Evolutionary conservation across 2,329 filamentous ascomycete genomes (phyloP).

Genomic region (Aspergillus melleus): DNA sequence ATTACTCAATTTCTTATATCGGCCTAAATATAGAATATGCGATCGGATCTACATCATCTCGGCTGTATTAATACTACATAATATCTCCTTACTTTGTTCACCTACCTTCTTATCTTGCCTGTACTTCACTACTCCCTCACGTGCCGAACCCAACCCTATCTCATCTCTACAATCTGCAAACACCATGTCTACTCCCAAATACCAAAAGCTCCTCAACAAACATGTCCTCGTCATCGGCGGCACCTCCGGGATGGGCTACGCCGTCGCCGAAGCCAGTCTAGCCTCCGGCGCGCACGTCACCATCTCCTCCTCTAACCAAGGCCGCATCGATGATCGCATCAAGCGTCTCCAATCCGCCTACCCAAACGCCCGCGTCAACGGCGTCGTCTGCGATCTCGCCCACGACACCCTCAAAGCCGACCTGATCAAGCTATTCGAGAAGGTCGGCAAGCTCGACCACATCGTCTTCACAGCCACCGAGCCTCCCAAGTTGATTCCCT

Average conservation of each 20-base stretch:
- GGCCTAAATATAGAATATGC: too few species aligned
- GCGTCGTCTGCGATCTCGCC: constrained; percentile 52
- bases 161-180: too few species aligned
- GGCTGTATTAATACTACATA: too few species aligned
- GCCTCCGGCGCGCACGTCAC: constrained; percentile 58
- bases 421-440: constrained; percentile 48
- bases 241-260: constrained; percentile 63
- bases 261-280: constrained; percentile 59
- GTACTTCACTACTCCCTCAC: too few species aligned
- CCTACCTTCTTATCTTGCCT: too few species aligned
- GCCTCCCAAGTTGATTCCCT: constrained; percentile 13
- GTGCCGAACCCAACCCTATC: too few species aligned
- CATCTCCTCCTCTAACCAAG: constrained; percentile 59
- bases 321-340: constrained; percentile 52
- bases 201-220: constrained; percentile 20
- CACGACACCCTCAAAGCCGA: constrained; percentile 49
- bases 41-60: too few species aligned
- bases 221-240: constrained; percentile 61
- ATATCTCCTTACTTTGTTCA: too few species aligned
- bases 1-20: too few species aligned
- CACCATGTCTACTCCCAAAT: constrained; percentile 21
- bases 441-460: constrained; percentile 19
- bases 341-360: constrained; percentile 44
- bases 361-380: constrained; percentile 6
- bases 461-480: neutral